Evolutionary conservation across 768 basidiomycete species (phyloP).

Genomic region (Calocera viscosa): DNA sequence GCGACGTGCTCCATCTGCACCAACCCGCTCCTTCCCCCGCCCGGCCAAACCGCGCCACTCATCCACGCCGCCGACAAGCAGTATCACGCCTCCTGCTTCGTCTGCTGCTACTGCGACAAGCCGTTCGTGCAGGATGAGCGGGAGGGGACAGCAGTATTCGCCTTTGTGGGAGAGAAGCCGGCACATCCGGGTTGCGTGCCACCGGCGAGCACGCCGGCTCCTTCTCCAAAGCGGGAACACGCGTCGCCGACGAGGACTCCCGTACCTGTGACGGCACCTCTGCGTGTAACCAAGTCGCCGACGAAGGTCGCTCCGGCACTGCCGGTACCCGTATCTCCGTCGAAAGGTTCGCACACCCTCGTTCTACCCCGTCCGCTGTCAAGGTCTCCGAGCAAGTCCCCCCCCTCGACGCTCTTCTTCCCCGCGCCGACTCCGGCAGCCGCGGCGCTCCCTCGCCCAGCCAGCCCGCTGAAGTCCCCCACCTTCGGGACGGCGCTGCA

Average conservation of each 20-base stretch:
- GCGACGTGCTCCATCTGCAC: constrained; percentile 50
- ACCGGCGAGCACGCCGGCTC: background rate
- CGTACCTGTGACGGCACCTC: too few relatives aligned
- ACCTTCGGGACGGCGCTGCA: constrained; percentile 44
- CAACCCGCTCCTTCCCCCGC: constrained; percentile 43
- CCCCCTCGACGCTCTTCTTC: constrained; percentile 25
- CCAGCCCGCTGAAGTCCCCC: constrained; percentile 30
- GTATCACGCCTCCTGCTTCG: constrained; percentile 68
- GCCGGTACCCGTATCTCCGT: constrained; percentile 22
- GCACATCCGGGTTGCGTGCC: constrained; percentile 38
- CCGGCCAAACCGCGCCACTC: constrained; percentile 53
- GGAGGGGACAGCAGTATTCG: constrained; percentile 58
- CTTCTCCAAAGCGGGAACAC: constrained; percentile 33
- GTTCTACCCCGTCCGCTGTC: background rate
- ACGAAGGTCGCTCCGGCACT: background rate
- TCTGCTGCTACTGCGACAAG: constrained; percentile 52
- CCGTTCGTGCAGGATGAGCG: constrained; percentile 53
- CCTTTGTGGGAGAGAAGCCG: constrained; percentile 55
- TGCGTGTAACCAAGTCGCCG: background rate
- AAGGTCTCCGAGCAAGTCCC: background rate
- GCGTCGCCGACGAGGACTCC: constrained; percentile 24
- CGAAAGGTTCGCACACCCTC: background rate
- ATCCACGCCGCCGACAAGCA: constrained; percentile 31
- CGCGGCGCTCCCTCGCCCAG: constrained; percentile 27
- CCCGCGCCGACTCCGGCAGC: constrained; percentile 35